Evolutionary conservation across 768 basidiomycete genomes (phyloP).

Genomic region (Gloeostereum incarnatum): DNA sequence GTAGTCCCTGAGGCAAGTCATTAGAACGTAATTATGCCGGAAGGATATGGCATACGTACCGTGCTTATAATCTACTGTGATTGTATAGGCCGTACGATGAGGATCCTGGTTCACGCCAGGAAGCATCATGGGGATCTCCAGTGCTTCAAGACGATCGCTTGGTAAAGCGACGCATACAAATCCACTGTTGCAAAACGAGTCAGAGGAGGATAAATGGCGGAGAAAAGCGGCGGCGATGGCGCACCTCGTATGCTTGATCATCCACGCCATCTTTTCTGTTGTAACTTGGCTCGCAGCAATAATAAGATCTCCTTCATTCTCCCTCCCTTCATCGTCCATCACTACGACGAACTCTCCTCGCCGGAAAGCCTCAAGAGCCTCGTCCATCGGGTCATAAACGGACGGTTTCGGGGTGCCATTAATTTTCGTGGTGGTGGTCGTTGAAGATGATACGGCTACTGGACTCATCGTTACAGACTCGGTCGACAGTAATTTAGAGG

Average conservation of each 20-base stretch:
- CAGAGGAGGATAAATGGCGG: neutral
- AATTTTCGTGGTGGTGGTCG: no score
- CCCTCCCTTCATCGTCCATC: constrained; percentile 92
- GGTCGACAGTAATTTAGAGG: no score
- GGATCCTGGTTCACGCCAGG: constrained; percentile 74
- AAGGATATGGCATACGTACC: constrained; percentile 36
- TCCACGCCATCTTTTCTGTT: constrained; percentile 98
- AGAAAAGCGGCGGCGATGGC: constrained; percentile 14
- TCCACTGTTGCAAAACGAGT: constrained; percentile 54
- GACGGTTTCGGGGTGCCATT: no score
- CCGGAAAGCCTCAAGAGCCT: constrained; percentile 66
- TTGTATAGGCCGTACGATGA: constrained; percentile 89
- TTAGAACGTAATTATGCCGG: neutral
- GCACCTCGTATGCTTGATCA: constrained; percentile 93
- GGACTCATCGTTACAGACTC: no score
- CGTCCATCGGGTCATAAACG: constrained; percentile 76
- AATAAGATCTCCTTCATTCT: constrained; percentile 97
- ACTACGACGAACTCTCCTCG: constrained; percentile 91
- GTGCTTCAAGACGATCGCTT: constrained; percentile 59
- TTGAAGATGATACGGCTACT: no score
- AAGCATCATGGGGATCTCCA: constrained; percentile 94
- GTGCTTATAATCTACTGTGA: constrained; percentile 90
- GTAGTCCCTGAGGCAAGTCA: constrained; percentile 53
- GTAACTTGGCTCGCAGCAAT: constrained; percentile 79
- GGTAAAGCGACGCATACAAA: constrained; percentile 90